These are phyloP conservation scores for Arachnopeziza araneosa DNA, from an alignment of 2,329 filamentous ascomycete genomes.

Conservation along the genomic window DNA sequence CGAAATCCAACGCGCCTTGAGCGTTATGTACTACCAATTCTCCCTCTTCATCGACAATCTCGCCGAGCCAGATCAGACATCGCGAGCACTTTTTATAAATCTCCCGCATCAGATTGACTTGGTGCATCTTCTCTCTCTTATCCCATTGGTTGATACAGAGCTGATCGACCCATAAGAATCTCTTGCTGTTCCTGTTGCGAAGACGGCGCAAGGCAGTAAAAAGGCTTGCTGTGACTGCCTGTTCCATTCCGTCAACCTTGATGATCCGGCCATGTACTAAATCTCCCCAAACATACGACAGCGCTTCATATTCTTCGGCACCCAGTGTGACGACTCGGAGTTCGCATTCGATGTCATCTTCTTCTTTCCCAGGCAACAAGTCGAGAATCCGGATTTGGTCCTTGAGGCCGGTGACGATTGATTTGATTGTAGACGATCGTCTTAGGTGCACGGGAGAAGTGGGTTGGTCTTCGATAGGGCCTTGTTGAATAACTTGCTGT, in stretches of 20 bases:
- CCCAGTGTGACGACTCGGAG: background rate
- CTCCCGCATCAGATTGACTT: constrained; percentile 4
- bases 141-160: constrained; percentile 7
- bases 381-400: too few species aligned
- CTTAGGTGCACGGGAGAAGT: too few species aligned
- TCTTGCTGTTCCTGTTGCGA: background rate
- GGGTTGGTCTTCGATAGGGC: too few species aligned
- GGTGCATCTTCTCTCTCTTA: constrained; percentile 1
- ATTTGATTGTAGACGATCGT: too few species aligned
- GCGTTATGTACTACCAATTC: background rate
- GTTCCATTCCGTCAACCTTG: background rate
- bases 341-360: too few species aligned
- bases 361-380: too few species aligned
- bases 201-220: background rate
- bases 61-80: constrained; percentile 6
- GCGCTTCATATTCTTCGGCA: constrained; percentile 1
- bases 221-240: background rate
- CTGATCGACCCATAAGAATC: constrained; percentile 3
- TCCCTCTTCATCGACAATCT: background rate
- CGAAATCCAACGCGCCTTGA: background rate
- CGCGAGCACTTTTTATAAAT: constrained; percentile 1
- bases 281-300: constrained; percentile 7
- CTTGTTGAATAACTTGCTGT: too few species aligned
- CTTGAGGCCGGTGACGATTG: too few species aligned
- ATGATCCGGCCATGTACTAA: background rate